These are phyloP conservation scores for Viola odorata DNA, from an alignment of 345 rosid genomes.

Conservation along the genomic window DNA sequence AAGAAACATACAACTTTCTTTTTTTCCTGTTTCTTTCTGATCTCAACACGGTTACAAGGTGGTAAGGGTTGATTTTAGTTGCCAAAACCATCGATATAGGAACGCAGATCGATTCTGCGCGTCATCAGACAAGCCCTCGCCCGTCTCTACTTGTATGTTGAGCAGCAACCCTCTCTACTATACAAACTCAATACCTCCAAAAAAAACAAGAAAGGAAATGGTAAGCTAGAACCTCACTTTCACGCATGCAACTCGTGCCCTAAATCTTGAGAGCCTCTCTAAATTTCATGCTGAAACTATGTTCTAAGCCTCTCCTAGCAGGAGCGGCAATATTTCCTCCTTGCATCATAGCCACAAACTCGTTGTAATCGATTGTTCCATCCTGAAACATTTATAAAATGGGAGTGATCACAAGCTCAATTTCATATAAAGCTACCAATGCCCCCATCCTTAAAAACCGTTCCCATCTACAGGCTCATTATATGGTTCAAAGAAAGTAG, in stretches of 20 bases:
- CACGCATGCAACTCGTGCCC: not conserved
- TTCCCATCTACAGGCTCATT: not conserved
- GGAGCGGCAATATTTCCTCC: constrained; percentile 24
- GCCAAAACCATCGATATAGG: not conserved
- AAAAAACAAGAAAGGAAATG: not conserved
- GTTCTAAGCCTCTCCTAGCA: constrained; percentile 26
- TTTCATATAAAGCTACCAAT: not conserved
- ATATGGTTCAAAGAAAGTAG: no score
- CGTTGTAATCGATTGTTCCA: constrained; percentile 32
- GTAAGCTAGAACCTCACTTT: not conserved
- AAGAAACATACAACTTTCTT: not conserved
- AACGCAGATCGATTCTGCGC: not conserved
- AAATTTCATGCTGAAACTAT: constrained; percentile 43
- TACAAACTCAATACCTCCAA: not conserved
- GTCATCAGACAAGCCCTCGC: not conserved
- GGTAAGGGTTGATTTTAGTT: no score
- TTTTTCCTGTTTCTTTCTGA: not conserved
- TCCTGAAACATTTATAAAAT: constrained; percentile 16
- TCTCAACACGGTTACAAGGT: not conserved
- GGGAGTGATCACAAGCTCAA: not conserved
- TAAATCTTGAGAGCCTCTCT: constrained; percentile 33
- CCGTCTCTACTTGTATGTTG: constrained; percentile 1
- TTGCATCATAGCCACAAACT: constrained; percentile 34
- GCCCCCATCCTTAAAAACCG: not conserved
- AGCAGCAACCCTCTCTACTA: constrained; percentile 9